Percentiles rank a stretch among this genome's conserved stretches.
Evolutionary conservation across 2,329 filamentous ascomycete genomes (phyloP).

Genomic region (Nemania sp.): DNA sequence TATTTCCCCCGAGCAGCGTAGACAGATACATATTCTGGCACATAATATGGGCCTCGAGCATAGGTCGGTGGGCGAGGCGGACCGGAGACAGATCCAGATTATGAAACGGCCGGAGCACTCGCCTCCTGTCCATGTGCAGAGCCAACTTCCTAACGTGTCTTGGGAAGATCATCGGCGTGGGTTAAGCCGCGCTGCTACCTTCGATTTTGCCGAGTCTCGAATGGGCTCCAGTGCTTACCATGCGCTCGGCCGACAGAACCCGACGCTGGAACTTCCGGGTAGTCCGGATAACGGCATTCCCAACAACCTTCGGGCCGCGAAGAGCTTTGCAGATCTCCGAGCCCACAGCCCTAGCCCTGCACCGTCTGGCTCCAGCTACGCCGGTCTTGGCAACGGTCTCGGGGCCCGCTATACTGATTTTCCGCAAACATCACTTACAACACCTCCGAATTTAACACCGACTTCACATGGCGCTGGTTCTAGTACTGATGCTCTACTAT

Average conservation of each 20-base stretch:
- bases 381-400: slow-evolving; percentile 53
- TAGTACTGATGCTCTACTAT: slow-evolving; percentile 40
- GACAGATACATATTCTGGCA: slow-evolving; percentile 89
- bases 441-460: slow-evolving; percentile 42
- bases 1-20: slow-evolving; percentile 80
- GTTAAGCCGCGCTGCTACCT: slow-evolving; percentile 92
- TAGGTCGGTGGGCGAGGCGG: slow-evolving; percentile 83
- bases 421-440: slow-evolving; percentile 39
- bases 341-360: slow-evolving; percentile 95
- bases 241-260: slow-evolving; percentile 78
- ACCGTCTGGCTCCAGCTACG: slow-evolving; percentile 84
- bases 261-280: slow-evolving; percentile 86
- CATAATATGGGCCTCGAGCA: slow-evolving; percentile 95
- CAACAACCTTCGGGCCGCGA: slow-evolving; percentile 86
- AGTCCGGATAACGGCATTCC: slow-evolving; percentile 70
- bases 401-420: slow-evolving; percentile 44
- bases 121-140: slow-evolving; percentile 60
- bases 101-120: slow-evolving; percentile 68
- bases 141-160: slow-evolving; percentile 62
- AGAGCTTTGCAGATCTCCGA: slow-evolving; percentile 94
- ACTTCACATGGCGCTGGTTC: slow-evolving; percentile 41
- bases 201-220: slow-evolving; percentile 83
- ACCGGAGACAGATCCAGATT: slow-evolving; percentile 88
- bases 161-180: slow-evolving; percentile 80
- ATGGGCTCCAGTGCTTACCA: slow-evolving; percentile 71